These are phyloP conservation scores for Globisporangium acanthophoron DNA, from an alignment of 352 stramenopile species.

Conservation along the genomic window DNA sequence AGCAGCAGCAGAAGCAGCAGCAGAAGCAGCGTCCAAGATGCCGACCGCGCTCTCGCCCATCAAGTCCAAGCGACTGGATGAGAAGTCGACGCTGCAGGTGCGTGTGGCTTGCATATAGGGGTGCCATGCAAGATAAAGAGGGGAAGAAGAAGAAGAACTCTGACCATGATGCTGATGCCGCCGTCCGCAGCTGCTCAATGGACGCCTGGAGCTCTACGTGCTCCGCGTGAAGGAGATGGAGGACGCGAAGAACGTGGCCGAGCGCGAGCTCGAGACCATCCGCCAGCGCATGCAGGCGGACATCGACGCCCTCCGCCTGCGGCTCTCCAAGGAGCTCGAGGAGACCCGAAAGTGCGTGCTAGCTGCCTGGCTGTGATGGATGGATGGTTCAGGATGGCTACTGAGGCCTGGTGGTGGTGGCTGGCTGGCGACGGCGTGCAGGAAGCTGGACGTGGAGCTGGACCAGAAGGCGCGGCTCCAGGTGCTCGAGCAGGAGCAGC, in stretches of 20 bases:
- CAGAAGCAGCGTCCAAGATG: constrained; percentile 17
- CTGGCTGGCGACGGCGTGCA: constrained; percentile 8
- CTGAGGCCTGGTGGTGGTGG: too few species aligned
- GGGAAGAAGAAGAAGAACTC: too few species aligned
- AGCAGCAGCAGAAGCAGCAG: neutral
- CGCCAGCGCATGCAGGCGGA: constrained; percentile 76
- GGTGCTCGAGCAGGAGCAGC: constrained; percentile 74
- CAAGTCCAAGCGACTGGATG: constrained; percentile 81
- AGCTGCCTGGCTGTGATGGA: too few species aligned
- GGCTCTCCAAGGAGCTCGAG: constrained; percentile 67
- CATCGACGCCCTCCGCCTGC: constrained; percentile 48
- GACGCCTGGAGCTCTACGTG: constrained; percentile 78
- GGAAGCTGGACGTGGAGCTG: constrained; percentile 69
- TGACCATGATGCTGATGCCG: too few species aligned
- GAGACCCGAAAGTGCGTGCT: constrained; percentile 60
- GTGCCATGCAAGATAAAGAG: too few species aligned
- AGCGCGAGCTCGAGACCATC: constrained; percentile 78
- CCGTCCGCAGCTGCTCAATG: constrained; percentile 56
- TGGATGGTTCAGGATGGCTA: too few species aligned
- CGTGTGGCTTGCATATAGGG: constrained; percentile 1
- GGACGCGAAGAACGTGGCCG: constrained; percentile 61
- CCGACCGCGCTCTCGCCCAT: constrained; percentile 67
- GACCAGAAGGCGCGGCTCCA: constrained; percentile 69
- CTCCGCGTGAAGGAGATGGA: constrained; percentile 81
- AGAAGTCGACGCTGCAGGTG: constrained; percentile 78